phyloP scores from a whole-genome alignment of 768 basidiomycete genomes.

The Podaxis rugospora region DNA sequence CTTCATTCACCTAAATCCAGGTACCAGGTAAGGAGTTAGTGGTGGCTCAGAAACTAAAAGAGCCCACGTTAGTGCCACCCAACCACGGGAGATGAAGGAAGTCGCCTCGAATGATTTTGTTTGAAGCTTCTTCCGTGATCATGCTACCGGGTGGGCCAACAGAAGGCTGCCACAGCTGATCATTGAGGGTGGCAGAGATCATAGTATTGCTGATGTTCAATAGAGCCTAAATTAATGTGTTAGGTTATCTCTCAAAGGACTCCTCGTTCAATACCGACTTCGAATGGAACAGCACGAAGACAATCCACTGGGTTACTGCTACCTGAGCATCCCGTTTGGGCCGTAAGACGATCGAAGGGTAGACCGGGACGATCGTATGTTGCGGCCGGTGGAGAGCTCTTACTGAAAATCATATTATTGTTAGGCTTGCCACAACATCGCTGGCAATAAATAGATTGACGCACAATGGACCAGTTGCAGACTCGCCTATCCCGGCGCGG shows the following conservation, averaged over 20 bases:
- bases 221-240: conserved; percentile 33
- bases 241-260: not conserved
- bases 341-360: conserved; percentile 43
- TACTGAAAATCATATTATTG: conserved; percentile 28
- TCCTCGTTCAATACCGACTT: conserved; percentile 23
- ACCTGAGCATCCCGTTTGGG: conserved; percentile 40
- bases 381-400: conserved; percentile 40
- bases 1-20: conserved; percentile 45
- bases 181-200: conserved; percentile 40
- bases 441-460: conserved; percentile 14
- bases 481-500: conserved; percentile 50
- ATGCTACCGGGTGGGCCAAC: conserved; percentile 50
- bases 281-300: conserved; percentile 40
- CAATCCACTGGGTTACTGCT: conserved; percentile 36
- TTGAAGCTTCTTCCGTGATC: conserved; percentile 40
- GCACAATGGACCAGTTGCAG: conserved; percentile 51
- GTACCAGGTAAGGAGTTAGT: not conserved
- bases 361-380: conserved; percentile 50
- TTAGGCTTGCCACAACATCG: not conserved
- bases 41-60: too few relatives aligned
- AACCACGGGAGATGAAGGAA: conserved; percentile 52
- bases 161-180: conserved; percentile 54
- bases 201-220: conserved; percentile 42
- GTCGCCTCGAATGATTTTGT: conserved; percentile 38
- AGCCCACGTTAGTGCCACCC: conserved; percentile 50